Conservation (phyloP, 305 asterid genomes). For the Caryopteris hybrid region DNA sequence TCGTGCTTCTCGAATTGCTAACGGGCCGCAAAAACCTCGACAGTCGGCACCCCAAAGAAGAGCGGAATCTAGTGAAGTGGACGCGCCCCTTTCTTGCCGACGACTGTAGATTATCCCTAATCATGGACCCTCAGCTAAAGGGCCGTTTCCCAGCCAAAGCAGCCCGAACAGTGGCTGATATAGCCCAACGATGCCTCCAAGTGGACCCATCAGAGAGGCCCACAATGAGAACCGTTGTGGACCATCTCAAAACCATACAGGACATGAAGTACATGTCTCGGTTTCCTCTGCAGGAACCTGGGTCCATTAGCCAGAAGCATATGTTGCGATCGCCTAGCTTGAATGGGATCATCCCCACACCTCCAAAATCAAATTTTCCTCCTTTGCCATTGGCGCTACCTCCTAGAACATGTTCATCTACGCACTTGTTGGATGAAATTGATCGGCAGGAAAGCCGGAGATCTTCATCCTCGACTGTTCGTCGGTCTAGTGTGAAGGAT, state of each 20-base stretch:
- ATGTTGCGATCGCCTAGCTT: conserved; percentile 82
- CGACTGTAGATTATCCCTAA: conserved; percentile 75
- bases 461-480: conserved; percentile 55
- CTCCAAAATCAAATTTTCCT: conserved; percentile 48
- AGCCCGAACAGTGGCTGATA: conserved; percentile 79
- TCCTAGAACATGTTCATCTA: conserved; percentile 58
- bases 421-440: conserved; percentile 48
- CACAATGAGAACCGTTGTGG: conserved; percentile 88
- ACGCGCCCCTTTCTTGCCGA: conserved; percentile 85
- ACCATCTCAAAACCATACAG: conserved; percentile 73
- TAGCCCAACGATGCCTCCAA: conserved; percentile 87
- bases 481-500: conserved; percentile 71
- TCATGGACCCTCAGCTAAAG: conserved; percentile 95
- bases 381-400: conserved; percentile 63
- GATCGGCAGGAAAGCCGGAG: conserved; percentile 60
- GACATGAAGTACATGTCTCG: conserved; percentile 82
- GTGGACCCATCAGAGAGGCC: conserved; percentile 96
- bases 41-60: conserved; percentile 78
- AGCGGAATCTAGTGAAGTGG: conserved; percentile 91
- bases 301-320: conserved; percentile 55
- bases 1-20: conserved; percentile 89
- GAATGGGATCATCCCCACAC: conserved; percentile 55
- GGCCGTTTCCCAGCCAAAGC: conserved; percentile 93
- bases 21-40: conserved; percentile 90
- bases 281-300: conserved; percentile 91